Evolutionary conservation across 345 rosid genomes (phyloP), one percentile per base, ranked within the genome.

Genomic region (Eucalyptus dawsonii): DNA sequence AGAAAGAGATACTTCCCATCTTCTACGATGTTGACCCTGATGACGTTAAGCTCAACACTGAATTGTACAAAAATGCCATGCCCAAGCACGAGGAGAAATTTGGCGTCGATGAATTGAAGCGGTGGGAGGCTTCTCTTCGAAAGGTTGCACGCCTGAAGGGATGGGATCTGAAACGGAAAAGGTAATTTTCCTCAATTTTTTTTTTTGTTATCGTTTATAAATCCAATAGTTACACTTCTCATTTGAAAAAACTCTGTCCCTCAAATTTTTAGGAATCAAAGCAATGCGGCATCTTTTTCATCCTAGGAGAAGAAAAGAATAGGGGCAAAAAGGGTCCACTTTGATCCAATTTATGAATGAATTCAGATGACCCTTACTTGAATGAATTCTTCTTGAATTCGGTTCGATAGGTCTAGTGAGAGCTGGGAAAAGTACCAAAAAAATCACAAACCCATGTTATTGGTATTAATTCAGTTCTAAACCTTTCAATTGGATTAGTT

Each of bases 361-460:
- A 56, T 29, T 60, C 2, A 60, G 7, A 27, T 60, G 69, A 60
- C 69, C 4, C 31, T 27, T 62, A 13, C 69, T 62, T 62, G 69
- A 62, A 62, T 27, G 31, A 62, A 62, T 29, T 29, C 0, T 62
- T 27, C 34, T 27, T 13, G 17, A 27, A 62, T 62, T 0, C 1
- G 16, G 34, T 62, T 1, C 1, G 17, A 62, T 12, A 27, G 34
- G 69, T 62, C 69, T 27, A 29, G n/a, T 6, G 31, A 62, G 34
- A 62, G 0, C 15, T 27, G 25, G 22, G 25, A 53, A 53, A 53
- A 53, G 58, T 53, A 53, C 0, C 1, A 53, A 53, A 53, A 53
- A 53, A 53, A 0, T 53, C 58, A 0, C 58, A 53, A 53, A 53
- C 58, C 2, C 0, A 53, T 53, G 1, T 0, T 1, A 53, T 8